phyloP scores from a whole-genome alignment of 2,329 filamentous ascomycete species.

The Thelonectria olida region DNA sequence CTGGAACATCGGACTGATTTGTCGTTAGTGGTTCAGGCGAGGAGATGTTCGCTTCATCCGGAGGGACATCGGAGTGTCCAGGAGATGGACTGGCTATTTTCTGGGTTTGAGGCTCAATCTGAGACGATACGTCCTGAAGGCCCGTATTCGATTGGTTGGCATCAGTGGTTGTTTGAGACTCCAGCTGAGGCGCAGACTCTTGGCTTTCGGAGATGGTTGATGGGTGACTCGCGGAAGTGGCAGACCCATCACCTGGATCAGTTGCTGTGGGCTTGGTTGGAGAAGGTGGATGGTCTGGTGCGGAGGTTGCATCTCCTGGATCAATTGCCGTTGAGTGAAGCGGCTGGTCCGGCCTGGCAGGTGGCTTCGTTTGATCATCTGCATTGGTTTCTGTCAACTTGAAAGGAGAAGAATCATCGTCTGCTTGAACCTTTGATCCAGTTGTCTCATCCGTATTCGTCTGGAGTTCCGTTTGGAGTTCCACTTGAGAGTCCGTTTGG shows the following conservation, averaged over 20 bases:
- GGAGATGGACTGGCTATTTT: background rate
- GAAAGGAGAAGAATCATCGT: too few relatives aligned
- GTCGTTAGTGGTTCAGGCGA: background rate
- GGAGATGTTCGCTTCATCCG: background rate
- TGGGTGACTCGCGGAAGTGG: background rate
- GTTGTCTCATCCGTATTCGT: background rate
- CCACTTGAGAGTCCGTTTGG: too few relatives aligned
- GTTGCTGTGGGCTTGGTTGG: background rate
- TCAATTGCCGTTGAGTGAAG: background rate
- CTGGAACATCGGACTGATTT: too few relatives aligned
- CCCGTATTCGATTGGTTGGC: background rate
- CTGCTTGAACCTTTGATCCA: background rate
- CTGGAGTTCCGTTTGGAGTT: too few relatives aligned
- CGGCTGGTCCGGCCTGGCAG: background rate
- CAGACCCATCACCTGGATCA: background rate
- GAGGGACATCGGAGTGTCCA: background rate
- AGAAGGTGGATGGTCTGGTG: background rate
- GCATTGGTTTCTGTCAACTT: too few relatives aligned
- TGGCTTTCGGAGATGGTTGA: background rate
- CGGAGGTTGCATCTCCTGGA: background rate
- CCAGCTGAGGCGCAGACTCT: background rate
- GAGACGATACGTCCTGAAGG: background rate
- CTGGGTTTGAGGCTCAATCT: background rate
- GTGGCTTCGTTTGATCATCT: background rate
- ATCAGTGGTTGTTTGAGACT: background rate